Percentiles rank a stretch among this genome's conserved stretches.
Evolutionary conservation across 2,329 filamentous ascomycete genomes (phyloP).

Genomic region (Colletotrichum falcatum): DNA sequence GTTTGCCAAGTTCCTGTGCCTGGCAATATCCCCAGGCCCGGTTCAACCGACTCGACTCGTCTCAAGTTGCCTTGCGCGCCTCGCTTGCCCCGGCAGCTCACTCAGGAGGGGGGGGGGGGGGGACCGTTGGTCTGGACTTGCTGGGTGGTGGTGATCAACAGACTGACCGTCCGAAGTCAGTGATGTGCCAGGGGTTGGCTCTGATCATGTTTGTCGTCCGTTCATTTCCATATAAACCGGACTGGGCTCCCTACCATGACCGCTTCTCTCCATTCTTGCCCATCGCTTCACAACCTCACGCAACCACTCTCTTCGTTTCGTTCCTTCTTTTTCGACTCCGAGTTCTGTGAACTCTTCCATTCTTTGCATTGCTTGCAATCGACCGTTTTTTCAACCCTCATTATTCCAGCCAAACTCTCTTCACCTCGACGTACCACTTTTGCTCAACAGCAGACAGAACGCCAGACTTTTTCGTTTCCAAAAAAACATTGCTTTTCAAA

Average conservation of each 20-base stretch:
- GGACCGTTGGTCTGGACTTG: too few species aligned
- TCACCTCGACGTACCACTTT: conserved; percentile 6
- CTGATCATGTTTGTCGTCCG: conserved; percentile 17
- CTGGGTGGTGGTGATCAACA: conserved; percentile 14
- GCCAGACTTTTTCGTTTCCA: conserved; percentile 32
- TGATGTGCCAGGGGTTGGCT: conserved; percentile 28
- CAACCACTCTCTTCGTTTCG: conserved; percentile 35
- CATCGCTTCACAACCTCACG: conserved; percentile 29
- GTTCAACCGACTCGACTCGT: conserved; percentile 14
- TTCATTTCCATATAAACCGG: conserved; percentile 35
- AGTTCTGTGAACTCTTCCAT: conserved; percentile 44
- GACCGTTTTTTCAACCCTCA: background rate
- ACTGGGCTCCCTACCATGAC: conserved; percentile 23
- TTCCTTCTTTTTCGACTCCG: conserved; percentile 33
- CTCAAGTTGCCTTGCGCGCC: conserved; percentile 22
- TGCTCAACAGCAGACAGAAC: conserved; percentile 30
- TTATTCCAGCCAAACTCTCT: background rate
- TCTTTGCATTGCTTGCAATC: conserved; percentile 37
- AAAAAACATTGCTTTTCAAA: background rate
- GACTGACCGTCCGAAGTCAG: conserved; percentile 23
- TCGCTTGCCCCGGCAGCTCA: background rate
- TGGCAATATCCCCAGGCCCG: conserved; percentile 20
- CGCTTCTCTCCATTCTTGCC: conserved; percentile 17
- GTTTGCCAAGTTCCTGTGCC: conserved; percentile 17
- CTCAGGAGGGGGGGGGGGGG: too few species aligned